Percentiles rank a stretch among this genome's conserved stretches.
Conservation (phyloP, 139 green algal species). For the Chlamydomonas sphaeroides region DNA sequence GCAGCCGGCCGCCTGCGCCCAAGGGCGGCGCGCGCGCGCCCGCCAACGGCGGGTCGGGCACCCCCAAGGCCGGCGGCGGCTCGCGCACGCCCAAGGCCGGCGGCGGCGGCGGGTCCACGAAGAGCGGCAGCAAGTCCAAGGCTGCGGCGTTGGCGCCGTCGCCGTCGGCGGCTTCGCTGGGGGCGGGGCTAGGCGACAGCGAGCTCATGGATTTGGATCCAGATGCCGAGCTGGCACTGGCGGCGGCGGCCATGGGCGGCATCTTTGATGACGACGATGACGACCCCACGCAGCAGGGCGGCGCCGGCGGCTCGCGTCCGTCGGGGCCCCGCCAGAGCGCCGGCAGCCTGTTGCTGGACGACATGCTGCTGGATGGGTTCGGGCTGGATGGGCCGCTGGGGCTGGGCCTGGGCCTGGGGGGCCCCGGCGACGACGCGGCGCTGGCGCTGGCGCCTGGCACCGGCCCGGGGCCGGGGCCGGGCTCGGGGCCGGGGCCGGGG, state of each 20-base stretch:
- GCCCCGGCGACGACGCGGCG: background rate
- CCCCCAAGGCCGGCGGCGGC: background rate
- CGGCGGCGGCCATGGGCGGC: constrained; percentile 23
- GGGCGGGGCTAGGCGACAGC: no score
- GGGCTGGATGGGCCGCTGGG: constrained; percentile 14
- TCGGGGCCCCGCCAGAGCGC: background rate
- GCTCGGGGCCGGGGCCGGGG: no score
- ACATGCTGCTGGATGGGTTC: background rate
- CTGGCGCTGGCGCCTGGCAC: background rate
- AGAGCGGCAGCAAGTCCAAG: background rate
- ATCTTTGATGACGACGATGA: constrained; percentile 15
- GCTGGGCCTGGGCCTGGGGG: no score
- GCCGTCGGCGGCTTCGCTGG: background rate
- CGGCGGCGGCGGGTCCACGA: background rate
- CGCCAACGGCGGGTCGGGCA: background rate
- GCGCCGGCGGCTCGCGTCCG: background rate
- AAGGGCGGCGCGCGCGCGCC: no score
- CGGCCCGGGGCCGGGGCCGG: background rate
- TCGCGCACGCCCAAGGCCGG: background rate
- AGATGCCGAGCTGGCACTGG: constrained; percentile 32
- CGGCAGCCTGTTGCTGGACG: constrained; percentile 13
- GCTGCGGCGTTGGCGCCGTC: background rate
- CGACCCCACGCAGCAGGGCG: background rate
- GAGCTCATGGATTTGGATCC: background rate
- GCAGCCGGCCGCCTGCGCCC: no score